phyloP scores from a whole-genome alignment of 2,329 filamentous ascomycete species.

The Cercospora brassicicola region DNA sequence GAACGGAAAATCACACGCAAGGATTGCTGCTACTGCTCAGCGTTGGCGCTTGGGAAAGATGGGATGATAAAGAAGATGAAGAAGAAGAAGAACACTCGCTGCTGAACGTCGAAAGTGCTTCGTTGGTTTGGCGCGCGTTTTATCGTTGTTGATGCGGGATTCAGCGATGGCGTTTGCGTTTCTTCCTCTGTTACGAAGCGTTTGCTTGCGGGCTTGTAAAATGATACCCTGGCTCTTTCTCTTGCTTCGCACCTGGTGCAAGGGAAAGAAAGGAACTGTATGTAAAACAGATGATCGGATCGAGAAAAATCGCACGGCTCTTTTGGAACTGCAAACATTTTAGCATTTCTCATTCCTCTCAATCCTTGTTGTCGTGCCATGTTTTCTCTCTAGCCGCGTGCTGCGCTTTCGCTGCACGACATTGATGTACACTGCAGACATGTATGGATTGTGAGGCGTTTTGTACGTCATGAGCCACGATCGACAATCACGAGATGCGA shows the following conservation, averaged over 20 bases:
- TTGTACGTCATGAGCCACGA: neutral
- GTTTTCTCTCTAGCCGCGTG: neutral
- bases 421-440: too few species aligned
- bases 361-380: too few species aligned
- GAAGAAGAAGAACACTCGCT: neutral
- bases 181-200: neutral
- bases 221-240: neutral
- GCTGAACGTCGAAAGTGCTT: slow-evolving; percentile 1
- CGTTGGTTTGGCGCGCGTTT: neutral
- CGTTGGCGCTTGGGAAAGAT: neutral
- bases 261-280: neutral
- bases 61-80: neutral
- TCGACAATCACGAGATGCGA: neutral
- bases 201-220: neutral
- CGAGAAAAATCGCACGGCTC: neutral
- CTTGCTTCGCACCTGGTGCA: neutral
- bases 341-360: too few species aligned
- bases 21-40: neutral
- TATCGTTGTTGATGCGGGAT: neutral
- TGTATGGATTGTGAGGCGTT: neutral
- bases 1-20: neutral
- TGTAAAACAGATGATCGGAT: neutral
- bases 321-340: neutral
- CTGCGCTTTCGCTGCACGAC: neutral
- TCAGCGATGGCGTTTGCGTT: neutral